Evolutionary conservation across 169 alveolate genomes (phyloP), one percentile per base, ranked within the genome.

Genomic region (Cryptosporidium sp.): DNA sequence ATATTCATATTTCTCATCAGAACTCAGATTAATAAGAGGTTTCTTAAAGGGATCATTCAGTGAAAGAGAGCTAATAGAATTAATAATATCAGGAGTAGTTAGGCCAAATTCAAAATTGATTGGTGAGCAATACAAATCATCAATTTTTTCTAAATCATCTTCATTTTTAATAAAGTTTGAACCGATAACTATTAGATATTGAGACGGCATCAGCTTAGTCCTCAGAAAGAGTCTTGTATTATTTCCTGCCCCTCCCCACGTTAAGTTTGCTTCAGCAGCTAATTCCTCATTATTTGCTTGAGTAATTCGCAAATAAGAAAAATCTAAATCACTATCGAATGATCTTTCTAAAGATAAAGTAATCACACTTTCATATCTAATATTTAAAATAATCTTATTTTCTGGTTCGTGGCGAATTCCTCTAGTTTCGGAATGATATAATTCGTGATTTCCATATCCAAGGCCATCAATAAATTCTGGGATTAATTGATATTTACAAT

Each of bases 211-310:
- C 9, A 80, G 65, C 12, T 18, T 37, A 9, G 80, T 23, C 39
- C 89, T 59, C 37, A 80, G 29, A 80, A 80, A 65, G 10, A 80
- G 55, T 18, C 89, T n/a, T 4, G 89, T 80, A 43, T 80, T 80
- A 26, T 80, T 80, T 41, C 89, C 89, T 80, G 89, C 89, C 9
- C 31, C 62, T 43, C 89, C 89, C 89, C 89, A 80, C 8, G 89
- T 80, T 12, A 62, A 37, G 16, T 59, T 80, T 31, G 74, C 89
- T 1, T 26, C 41, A 45, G 68, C 39, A 18, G 41, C n/a, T 26
- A 80, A 35, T 26, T 43, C 6, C 31, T 43, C 51, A 10, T 43
- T 35, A 12, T 33, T 48, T 31, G 50, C 21, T 18, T 67, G 41
- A 6, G 55, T 26, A 14, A 80, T 65, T 31, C 18, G 48, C 51